phyloP scores from a whole-genome alignment of 768 basidiomycete genomes.

The Kwoniella botswanensis region DNA sequence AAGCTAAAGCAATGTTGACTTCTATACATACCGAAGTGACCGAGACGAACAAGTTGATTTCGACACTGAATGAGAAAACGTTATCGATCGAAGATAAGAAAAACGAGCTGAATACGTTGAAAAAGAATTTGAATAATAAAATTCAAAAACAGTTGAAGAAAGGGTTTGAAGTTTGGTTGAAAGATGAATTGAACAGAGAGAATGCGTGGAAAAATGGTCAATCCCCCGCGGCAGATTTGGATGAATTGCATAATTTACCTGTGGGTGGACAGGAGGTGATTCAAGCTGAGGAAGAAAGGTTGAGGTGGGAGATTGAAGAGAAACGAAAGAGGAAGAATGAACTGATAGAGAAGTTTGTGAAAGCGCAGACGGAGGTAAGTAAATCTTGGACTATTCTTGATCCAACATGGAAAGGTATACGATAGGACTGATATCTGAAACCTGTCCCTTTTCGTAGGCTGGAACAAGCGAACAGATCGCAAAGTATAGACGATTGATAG shows the following conservation, averaged over 20 bases:
- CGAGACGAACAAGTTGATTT: slow-evolving; percentile 66
- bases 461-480: slow-evolving; percentile 88
- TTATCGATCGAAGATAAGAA: slow-evolving; percentile 40
- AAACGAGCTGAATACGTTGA: slow-evolving; percentile 62
- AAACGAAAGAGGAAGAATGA: slow-evolving; percentile 72
- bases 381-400: background rate
- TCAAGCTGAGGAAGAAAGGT: slow-evolving; percentile 59
- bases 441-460: slow-evolving; percentile 57
- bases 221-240: slow-evolving; percentile 31
- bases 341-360: slow-evolving; percentile 75
- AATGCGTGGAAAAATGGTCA: slow-evolving; percentile 63
- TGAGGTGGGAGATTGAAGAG: slow-evolving; percentile 70
- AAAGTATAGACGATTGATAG: slow-evolving; percentile 86
- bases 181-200: slow-evolving; percentile 81
- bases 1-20: slow-evolving; percentile 81
- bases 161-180: slow-evolving; percentile 93
- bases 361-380: slow-evolving; percentile 74
- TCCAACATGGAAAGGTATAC: background rate
- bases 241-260: slow-evolving; percentile 59
- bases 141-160: slow-evolving; percentile 81
- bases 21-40: slow-evolving; percentile 88
- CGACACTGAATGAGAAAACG: slow-evolving; percentile 34
- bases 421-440: slow-evolving; percentile 4
- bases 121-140: slow-evolving; percentile 70
- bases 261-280: slow-evolving; percentile 57